Conservation (phyloP, 176 grass and related monocot species). For the Thalia dealbata region DNA sequence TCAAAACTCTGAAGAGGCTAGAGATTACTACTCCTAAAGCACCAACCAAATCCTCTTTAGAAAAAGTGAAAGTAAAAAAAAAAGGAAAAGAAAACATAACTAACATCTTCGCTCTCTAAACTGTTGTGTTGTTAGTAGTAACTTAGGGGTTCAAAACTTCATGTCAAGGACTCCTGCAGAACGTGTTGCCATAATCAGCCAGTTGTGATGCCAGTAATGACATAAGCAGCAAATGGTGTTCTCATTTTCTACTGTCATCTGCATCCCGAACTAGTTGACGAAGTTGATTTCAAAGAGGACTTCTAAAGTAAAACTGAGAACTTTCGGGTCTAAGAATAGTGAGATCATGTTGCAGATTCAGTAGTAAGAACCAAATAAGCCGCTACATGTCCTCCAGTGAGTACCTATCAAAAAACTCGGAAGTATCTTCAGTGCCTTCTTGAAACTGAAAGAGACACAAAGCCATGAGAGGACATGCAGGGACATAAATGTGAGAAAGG, state of each 20-base stretch:
- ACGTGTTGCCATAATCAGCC: neutral
- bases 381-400: neutral
- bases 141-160: neutral
- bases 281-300: no score
- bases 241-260: no score
- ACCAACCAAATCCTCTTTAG: neutral
- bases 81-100: neutral
- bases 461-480: neutral
- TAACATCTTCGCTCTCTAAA: neutral
- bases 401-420: neutral
- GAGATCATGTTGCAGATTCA: neutral
- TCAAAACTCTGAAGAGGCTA: neutral
- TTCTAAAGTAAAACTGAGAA: no score
- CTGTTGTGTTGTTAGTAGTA: neutral
- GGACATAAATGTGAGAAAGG: neutral
- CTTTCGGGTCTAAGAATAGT: neutral
- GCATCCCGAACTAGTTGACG: no score
- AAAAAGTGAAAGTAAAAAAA: neutral
- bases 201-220: neutral
- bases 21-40: neutral
- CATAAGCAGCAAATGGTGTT: no score
- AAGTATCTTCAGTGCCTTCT: neutral
- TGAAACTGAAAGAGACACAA: neutral
- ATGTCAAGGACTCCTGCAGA: neutral
- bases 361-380: neutral